These are phyloP conservation scores for Cruciata laevipes DNA, from an alignment of 257 asterid genomes.

Conservation along the genomic window DNA sequence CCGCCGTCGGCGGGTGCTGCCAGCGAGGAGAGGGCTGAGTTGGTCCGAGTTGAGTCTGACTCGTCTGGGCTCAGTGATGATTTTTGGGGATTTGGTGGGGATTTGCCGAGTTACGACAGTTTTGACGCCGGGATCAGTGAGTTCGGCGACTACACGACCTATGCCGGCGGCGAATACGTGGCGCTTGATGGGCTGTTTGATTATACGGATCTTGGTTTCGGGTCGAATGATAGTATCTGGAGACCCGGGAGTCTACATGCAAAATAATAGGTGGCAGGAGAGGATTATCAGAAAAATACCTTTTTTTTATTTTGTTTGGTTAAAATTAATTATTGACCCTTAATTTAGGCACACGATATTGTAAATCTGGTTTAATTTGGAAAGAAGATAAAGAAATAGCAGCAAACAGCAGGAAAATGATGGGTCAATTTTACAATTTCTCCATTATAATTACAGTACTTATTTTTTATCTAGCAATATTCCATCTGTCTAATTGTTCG, in stretches of 20 bases:
- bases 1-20: slow-evolving; percentile 45
- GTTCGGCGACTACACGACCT: slow-evolving; percentile 15
- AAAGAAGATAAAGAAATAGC: not conserved
- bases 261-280: slow-evolving; percentile 33
- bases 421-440: slow-evolving; percentile 6
- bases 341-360: slow-evolving; percentile 7
- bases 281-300: not conserved
- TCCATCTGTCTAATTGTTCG: too few species aligned
- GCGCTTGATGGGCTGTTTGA: slow-evolving; percentile 69
- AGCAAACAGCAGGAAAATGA: not conserved
- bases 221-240: slow-evolving; percentile 40
- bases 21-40: slow-evolving; percentile 25
- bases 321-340: not conserved
- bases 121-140: slow-evolving; percentile 38
- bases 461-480: too few species aligned
- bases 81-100: slow-evolving; percentile 38
- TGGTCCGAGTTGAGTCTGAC: slow-evolving; percentile 36
- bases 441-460: not conserved
- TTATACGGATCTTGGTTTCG: slow-evolving; percentile 57
- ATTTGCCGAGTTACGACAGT: slow-evolving; percentile 42
- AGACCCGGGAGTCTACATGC: slow-evolving; percentile 60
- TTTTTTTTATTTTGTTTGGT: not conserved
- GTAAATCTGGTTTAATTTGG: not conserved
- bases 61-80: slow-evolving; percentile 36
- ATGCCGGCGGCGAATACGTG: slow-evolving; percentile 38